Conservation (phyloP, 352 stramenopile genomes). For the Thalassiosira sp. region DNA sequence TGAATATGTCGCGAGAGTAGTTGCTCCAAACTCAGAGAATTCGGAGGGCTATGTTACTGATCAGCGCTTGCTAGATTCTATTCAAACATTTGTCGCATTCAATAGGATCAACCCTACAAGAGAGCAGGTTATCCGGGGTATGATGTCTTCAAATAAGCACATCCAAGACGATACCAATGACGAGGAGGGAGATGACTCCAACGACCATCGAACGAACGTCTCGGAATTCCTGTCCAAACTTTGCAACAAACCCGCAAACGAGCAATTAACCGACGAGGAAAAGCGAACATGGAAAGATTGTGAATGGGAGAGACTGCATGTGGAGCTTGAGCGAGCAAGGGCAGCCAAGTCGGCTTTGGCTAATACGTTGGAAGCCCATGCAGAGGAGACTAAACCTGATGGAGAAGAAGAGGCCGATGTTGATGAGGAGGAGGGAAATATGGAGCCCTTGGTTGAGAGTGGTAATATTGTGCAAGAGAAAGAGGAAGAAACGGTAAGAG, state of each 20-base stretch:
- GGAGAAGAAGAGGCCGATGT: background rate
- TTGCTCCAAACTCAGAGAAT: constrained; percentile 13
- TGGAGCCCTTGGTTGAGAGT: background rate
- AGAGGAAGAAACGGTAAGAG: constrained; percentile 23
- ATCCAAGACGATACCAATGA: background rate
- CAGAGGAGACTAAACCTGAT: constrained; percentile 5
- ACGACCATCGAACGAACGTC: constrained; percentile 21
- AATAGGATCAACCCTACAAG: constrained; percentile 49
- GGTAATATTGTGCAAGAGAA: constrained; percentile 6
- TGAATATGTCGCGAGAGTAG: constrained; percentile 39
- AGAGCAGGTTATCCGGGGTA: constrained; percentile 41
- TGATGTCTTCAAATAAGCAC: constrained; percentile 16
- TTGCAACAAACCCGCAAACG: constrained; percentile 7
- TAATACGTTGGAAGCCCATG: constrained; percentile 13
- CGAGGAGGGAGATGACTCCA: background rate
- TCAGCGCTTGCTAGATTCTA: constrained; percentile 37
- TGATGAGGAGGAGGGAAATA: constrained; percentile 12
- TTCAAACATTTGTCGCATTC: constrained; percentile 48
- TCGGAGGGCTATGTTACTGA: constrained; percentile 34
- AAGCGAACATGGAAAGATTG: constrained; percentile 54
- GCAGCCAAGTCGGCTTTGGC: constrained; percentile 16
- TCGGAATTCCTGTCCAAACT: constrained; percentile 38
- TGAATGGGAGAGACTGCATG: constrained; percentile 46
- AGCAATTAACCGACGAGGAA: constrained; percentile 37
- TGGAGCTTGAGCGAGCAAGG: constrained; percentile 37